Conservation (phyloP, 441 rosid genomes). For the Jatropha podagrica region DNA sequence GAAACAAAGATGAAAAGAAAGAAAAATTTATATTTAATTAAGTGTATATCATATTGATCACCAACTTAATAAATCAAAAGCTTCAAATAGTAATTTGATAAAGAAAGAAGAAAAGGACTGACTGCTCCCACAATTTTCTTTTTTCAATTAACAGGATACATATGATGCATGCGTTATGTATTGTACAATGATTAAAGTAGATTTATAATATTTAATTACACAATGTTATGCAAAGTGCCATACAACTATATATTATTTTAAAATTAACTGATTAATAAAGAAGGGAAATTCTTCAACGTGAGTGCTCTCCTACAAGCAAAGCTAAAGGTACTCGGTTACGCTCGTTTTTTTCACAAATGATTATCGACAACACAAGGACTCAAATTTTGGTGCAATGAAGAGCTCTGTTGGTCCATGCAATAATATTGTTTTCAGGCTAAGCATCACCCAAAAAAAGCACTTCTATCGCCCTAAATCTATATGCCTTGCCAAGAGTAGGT, state of each 20-base stretch:
- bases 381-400: neutral
- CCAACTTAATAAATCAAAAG: conserved; percentile 20
- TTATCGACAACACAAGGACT: neutral
- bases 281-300: neutral
- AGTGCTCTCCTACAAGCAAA: neutral
- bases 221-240: conserved; percentile 28
- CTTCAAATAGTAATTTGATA: conserved; percentile 10
- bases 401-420: conserved; percentile 1
- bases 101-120: conserved; percentile 18
- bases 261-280: neutral
- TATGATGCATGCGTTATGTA: conserved; percentile 21
- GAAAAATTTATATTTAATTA: neutral
- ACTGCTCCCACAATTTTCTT: conserved; percentile 23
- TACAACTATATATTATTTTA: conserved; percentile 25
- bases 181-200: conserved; percentile 24
- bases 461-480: neutral
- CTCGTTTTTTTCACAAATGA: no score
- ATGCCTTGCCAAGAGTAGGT: neutral
- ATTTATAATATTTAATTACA: neutral
- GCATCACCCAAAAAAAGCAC: conserved; percentile 1
- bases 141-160: conserved; percentile 1
- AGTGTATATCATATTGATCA: conserved; percentile 1
- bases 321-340: neutral
- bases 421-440: neutral
- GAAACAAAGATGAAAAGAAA: neutral